These are phyloP conservation scores for Diaporthe helianthi DNA, from an alignment of 2,329 filamentous ascomycete species.

Conservation along the genomic window DNA sequence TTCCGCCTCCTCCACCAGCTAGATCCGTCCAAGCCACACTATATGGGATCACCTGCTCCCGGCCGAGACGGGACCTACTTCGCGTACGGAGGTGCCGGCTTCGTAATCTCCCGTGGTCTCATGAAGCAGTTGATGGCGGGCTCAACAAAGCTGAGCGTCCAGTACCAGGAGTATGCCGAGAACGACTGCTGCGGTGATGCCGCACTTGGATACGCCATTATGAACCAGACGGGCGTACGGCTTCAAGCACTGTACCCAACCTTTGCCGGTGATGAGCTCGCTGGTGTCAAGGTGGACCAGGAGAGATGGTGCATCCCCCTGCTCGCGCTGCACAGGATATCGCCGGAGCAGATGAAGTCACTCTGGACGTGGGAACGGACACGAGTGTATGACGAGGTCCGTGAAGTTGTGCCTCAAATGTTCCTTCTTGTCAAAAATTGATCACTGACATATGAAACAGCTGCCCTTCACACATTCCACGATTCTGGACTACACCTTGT, in stretches of 20 bases:
- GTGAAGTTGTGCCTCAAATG: background rate
- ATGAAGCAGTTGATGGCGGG: background rate
- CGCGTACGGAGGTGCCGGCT: conserved; percentile 5
- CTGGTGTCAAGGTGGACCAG: background rate
- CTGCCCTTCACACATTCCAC: background rate
- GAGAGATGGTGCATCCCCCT: conserved; percentile 8
- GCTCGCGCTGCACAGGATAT: background rate
- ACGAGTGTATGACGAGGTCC: background rate
- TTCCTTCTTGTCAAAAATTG: background rate
- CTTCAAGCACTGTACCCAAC: background rate
- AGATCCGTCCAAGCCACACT: conserved; percentile 3
- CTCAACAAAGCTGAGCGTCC: background rate
- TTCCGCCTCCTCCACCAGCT: conserved; percentile 2
- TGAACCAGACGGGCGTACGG: background rate
- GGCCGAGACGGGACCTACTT: background rate
- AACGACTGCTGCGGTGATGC: conserved; percentile 7
- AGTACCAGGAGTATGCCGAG: background rate
- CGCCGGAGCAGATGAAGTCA: background rate
- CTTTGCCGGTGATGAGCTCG: background rate
- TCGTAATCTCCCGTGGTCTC: background rate
- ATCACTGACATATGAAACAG: background rate
- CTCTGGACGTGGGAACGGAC: background rate
- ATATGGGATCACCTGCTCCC: background rate
- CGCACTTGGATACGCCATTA: background rate
- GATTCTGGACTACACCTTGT: background rate